phyloP scores from a whole-genome alignment of 2,329 filamentous ascomycete species.

The Phialocephala subalpina region DNA sequence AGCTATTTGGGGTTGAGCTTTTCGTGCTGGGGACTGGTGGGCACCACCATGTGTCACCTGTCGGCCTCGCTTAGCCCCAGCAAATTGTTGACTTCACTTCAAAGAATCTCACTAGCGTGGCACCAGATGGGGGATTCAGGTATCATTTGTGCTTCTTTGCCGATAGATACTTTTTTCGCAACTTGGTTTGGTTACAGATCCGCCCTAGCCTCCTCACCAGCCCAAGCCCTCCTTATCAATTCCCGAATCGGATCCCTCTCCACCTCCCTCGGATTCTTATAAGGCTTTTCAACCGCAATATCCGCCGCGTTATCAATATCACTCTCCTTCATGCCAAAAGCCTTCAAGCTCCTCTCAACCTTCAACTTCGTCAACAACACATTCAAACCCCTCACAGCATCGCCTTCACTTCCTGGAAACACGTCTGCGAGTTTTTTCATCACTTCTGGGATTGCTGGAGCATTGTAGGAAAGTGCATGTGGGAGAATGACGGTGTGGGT shows the following conservation, averaged over 20 bases:
- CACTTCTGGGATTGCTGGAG: slow-evolving; percentile 58
- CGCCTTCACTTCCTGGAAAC: slow-evolving; percentile 63
- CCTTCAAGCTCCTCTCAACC: slow-evolving; percentile 60
- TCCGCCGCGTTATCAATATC: slow-evolving; percentile 67
- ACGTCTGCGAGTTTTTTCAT: slow-evolving; percentile 61
- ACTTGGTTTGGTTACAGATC: slow-evolving; percentile 54
- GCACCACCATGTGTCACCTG: too few species aligned
- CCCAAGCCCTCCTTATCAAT: slow-evolving; percentile 66
- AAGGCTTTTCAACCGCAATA: slow-evolving; percentile 64
- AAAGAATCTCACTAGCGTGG: too few species aligned
- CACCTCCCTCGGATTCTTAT: slow-evolving; percentile 65
- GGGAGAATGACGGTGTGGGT: slow-evolving; percentile 70
- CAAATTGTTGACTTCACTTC: too few species aligned
- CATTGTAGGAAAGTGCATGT: slow-evolving; percentile 70
- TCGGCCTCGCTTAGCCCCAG: too few species aligned
- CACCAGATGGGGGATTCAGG: too few species aligned
- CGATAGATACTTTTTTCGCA: too few species aligned
- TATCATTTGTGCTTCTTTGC: too few species aligned
- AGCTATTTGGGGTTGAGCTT: too few species aligned
- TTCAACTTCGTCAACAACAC: slow-evolving; percentile 59
- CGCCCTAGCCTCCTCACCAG: slow-evolving; percentile 63
- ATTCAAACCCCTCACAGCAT: slow-evolving; percentile 65
- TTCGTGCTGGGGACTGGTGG: too few species aligned
- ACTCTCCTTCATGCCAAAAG: slow-evolving; percentile 65
- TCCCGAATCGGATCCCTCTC: slow-evolving; percentile 61